Evolutionary conservation across 2,329 filamentous ascomycete species (phyloP).

Genomic region (Hymenoscyphus fructigenus): DNA sequence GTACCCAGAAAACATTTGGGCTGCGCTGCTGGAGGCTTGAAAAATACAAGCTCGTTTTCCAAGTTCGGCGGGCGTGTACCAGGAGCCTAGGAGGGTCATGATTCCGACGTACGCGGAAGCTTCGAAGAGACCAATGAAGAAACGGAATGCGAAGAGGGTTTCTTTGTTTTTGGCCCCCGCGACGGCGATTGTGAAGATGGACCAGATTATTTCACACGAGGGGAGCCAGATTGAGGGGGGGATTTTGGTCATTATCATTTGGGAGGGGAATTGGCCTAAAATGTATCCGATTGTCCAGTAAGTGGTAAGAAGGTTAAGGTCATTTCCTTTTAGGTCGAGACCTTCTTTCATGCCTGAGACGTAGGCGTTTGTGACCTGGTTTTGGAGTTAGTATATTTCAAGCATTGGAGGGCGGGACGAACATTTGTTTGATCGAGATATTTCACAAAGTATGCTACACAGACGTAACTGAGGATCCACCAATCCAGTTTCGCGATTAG

Average conservation of each 20-base stretch:
- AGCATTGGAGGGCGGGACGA: neutral
- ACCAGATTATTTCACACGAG: conserved; percentile 55
- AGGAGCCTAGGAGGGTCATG: conserved; percentile 51
- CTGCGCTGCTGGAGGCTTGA: conserved; percentile 55
- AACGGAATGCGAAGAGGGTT: conserved; percentile 57
- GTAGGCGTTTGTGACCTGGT: conserved; percentile 40
- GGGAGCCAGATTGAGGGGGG: conserved; percentile 60
- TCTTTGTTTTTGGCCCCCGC: conserved; percentile 47
- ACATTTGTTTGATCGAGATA: conserved; percentile 22
- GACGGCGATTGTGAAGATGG: conserved; percentile 39
- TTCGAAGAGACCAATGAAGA: conserved; percentile 54
- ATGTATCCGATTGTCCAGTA: conserved; percentile 55
- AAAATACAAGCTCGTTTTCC: conserved; percentile 60
- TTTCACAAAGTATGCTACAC: conserved; percentile 37
- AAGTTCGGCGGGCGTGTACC: conserved; percentile 55
- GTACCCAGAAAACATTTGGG: conserved; percentile 60
- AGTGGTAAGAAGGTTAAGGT: conserved; percentile 52
- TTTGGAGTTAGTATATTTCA: neutral
- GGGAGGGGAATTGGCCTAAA: conserved; percentile 42
- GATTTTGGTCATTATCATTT: conserved; percentile 39
- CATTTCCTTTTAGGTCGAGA: conserved; percentile 47
- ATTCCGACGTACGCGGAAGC: conserved; percentile 52
- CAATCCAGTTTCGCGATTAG: conserved; percentile 45
- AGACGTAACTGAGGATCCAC: conserved; percentile 45
- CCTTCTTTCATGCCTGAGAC: conserved; percentile 52